A percentile compares a stretch with the other conserved stretches of the same genome.
Evolutionary conservation across 2,329 filamentous ascomycete species (phyloP).

Genomic region (Orbilia brochopaga): DNA sequence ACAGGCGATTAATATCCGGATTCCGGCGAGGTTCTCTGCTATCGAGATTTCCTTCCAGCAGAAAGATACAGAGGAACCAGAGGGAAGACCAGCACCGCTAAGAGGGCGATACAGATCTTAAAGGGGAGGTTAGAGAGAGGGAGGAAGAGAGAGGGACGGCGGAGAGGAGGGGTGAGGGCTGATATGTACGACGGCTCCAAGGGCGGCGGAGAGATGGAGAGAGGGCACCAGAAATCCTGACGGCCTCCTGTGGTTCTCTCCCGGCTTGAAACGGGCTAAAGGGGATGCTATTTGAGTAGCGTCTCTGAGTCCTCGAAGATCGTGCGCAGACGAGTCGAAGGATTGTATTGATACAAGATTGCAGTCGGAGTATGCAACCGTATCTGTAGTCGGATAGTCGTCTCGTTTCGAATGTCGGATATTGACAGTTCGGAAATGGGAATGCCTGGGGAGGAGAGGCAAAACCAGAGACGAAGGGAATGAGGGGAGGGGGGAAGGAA

Average conservation of each 20-base stretch:
- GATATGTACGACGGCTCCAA: constrained; percentile 50
- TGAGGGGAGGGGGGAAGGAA: constrained; percentile 17
- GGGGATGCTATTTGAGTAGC: constrained; percentile 46
- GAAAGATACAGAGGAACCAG: constrained; percentile 50
- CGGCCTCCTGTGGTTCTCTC: constrained; percentile 36
- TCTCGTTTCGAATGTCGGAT: constrained; percentile 51
- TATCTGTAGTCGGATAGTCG: constrained; percentile 51
- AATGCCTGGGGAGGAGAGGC: constrained; percentile 50
- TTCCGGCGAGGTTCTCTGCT: constrained; percentile 43
- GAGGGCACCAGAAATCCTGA: constrained; percentile 38
- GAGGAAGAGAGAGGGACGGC: constrained; percentile 16
- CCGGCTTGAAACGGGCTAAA: constrained; percentile 43
- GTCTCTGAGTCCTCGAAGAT: constrained; percentile 43
- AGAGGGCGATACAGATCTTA: constrained; percentile 34
- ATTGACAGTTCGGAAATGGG: constrained; percentile 51
- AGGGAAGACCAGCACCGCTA: constrained; percentile 38
- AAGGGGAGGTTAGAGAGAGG: constrained; percentile 12
- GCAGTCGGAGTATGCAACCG: constrained; percentile 51
- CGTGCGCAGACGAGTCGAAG: constrained; percentile 48
- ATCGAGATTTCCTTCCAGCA: constrained; percentile 50
- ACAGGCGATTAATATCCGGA: constrained; percentile 23
- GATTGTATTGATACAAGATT: constrained; percentile 51
- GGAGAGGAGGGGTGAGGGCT: constrained; percentile 21
- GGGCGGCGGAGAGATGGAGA: constrained; percentile 36
- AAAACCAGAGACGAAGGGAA: constrained; percentile 44